Percentiles rank a stretch among this genome's conserved stretches.
Evolutionary conservation across 2,329 filamentous ascomycete species (phyloP).

Genomic region (Diaporthe citrichinensis): DNA sequence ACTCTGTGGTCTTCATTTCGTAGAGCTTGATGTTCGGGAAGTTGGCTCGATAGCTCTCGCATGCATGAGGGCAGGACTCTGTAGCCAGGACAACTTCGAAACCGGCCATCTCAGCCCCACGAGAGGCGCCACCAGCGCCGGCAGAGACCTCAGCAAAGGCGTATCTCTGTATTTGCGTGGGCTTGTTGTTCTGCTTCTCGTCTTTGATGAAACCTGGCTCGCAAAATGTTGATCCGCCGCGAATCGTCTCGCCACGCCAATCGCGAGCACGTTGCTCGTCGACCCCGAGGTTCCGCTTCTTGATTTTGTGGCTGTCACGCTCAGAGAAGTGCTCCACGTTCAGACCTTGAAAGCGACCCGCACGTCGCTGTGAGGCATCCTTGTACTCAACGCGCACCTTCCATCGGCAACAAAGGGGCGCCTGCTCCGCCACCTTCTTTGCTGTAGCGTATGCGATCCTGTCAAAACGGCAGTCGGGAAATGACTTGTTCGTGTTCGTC

Average conservation of each 20-base stretch:
- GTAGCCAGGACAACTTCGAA: constrained; percentile 65
- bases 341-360: constrained; percentile 50
- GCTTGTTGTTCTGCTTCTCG: not conserved
- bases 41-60: constrained; percentile 70
- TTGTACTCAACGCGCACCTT: constrained; percentile 55
- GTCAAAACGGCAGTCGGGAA: constrained; percentile 54
- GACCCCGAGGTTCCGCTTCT: constrained; percentile 42
- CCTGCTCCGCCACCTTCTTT: constrained; percentile 47
- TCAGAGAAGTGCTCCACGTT: constrained; percentile 49
- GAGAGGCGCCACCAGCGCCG: constrained; percentile 79
- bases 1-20: constrained; percentile 61
- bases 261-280: constrained; percentile 50
- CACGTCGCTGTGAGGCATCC: constrained; percentile 43
- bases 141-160: constrained; percentile 80
- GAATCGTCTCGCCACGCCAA: constrained; percentile 56
- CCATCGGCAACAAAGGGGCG: constrained; percentile 67
- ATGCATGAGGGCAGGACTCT: constrained; percentile 71
- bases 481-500: constrained; percentile 68
- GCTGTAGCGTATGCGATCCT: not conserved
- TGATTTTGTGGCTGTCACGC: constrained; percentile 44
- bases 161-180: constrained; percentile 61
- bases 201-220: not conserved
- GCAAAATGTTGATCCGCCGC: constrained; percentile 53
- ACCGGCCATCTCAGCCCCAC: constrained; percentile 72
- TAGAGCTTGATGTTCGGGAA: constrained; percentile 64